These are phyloP conservation scores for Pseudotsuga menziesii DNA, from an alignment of 75 land plant species.

Conservation along the genomic window DNA sequence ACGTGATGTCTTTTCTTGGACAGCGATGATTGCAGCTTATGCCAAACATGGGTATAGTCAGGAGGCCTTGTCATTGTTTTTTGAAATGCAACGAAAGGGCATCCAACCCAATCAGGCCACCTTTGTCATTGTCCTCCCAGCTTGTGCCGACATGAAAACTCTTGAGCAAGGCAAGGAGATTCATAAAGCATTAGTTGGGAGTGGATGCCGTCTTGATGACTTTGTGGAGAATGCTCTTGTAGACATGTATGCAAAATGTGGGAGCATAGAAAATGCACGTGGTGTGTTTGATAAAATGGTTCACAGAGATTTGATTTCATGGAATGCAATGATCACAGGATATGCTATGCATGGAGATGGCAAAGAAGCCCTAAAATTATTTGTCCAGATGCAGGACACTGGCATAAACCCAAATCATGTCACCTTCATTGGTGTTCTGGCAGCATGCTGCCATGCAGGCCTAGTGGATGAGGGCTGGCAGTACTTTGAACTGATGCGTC, in stretches of 20 bases:
- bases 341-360: constrained; percentile 23
- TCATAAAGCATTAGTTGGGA: too few species aligned
- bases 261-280: constrained; percentile 16
- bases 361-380: constrained; percentile 17
- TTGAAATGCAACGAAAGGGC: constrained; percentile 22
- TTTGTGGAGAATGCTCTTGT: constrained; percentile 18
- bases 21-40: constrained; percentile 24
- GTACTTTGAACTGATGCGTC: constrained; percentile 16
- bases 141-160: too few species aligned
- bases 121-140: neutral
- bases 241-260: constrained; percentile 42
- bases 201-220: neutral
- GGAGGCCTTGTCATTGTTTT: neutral
- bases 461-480: constrained; percentile 18
- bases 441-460: constrained; percentile 39
- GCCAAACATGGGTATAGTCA: constrained; percentile 12
- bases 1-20: constrained; percentile 16
- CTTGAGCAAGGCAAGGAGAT: too few species aligned
- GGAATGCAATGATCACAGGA: constrained; percentile 32
- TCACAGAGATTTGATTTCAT: constrained; percentile 29
- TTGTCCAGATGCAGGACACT: constrained; percentile 15
- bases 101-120: constrained; percentile 13
- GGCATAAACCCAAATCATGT: constrained; percentile 23
- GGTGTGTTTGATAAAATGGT: constrained; percentile 19
- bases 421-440: constrained; percentile 27